phyloP scores from a whole-genome alignment of 495 filamentous ascomycete genomes.

The Talaromyces adpressus region DNA sequence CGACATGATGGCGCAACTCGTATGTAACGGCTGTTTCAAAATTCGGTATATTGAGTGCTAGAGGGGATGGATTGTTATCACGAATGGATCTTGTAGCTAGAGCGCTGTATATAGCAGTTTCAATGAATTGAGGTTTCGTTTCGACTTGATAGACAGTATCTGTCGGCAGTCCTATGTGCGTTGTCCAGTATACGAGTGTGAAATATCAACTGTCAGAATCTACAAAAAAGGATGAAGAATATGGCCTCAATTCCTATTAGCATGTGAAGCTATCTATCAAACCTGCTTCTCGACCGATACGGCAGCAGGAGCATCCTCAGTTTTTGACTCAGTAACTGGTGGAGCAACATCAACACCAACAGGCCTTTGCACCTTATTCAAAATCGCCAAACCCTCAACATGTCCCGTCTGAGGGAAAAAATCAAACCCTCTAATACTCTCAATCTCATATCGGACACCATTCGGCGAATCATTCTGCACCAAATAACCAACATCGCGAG shows the following conservation, averaged over 20 bases:
- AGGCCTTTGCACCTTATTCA: constrained; percentile 36
- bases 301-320: not conserved
- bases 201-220: not conserved
- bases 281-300: not conserved
- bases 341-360: not conserved
- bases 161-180: not conserved
- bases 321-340: not conserved
- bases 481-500: constrained; percentile 79
- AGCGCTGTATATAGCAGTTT: constrained; percentile 8
- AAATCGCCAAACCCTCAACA: constrained; percentile 87
- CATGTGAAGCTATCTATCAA: not conserved
- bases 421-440: constrained; percentile 89
- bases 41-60: not conserved
- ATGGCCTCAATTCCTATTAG: not conserved
- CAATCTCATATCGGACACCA: constrained; percentile 68
- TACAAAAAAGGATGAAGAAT: not conserved
- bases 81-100: not conserved
- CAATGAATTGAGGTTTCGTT: not conserved
- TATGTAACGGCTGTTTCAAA: not conserved
- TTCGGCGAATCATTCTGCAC: constrained; percentile 55
- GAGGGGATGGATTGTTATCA: not conserved
- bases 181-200: too few species aligned
- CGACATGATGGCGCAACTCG: not conserved
- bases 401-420: constrained; percentile 98
- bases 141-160: not conserved